phyloP scores from a whole-genome alignment of 768 basidiomycete species.

The Psilocybe sp. region DNA sequence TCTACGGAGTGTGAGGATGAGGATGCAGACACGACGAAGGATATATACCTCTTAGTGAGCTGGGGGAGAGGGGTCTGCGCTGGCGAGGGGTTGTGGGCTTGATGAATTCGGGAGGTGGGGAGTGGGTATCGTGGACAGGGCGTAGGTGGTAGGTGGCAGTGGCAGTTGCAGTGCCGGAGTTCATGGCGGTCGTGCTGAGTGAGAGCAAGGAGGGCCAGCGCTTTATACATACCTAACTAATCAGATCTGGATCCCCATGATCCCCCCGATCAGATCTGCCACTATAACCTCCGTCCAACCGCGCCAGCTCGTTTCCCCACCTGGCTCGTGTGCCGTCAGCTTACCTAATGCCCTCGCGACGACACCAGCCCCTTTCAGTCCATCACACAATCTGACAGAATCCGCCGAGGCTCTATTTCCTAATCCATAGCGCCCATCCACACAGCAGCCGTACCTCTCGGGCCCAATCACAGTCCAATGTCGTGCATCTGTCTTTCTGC shows the following conservation, averaged over 20 bases:
- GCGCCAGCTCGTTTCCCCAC: conserved; percentile 18
- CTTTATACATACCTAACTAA: not conserved
- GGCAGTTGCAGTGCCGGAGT: conserved; percentile 13
- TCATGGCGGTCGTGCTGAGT: not conserved
- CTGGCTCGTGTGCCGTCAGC: conserved; percentile 10
- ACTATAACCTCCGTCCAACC: not conserved
- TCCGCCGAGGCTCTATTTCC: conserved; percentile 29
- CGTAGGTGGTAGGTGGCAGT: conserved; percentile 51
- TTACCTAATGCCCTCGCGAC: conserved; percentile 19
- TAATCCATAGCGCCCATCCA: conserved; percentile 3
- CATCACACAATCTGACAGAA: conserved; percentile 33
- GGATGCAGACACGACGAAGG: not conserved
- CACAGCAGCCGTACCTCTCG: conserved; percentile 29
- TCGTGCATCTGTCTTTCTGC: no score
- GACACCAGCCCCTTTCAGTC: conserved; percentile 20
- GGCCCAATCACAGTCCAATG: conserved; percentile 3
- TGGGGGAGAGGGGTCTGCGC: conserved; percentile 62
- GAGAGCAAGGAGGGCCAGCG: not conserved
- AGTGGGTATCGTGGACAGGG: conserved; percentile 51
- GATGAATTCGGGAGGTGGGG: conserved; percentile 53
- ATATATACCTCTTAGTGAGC: conserved; percentile 53
- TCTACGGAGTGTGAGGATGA: conserved; percentile 36
- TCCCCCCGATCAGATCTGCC: not conserved
- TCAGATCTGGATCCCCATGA: not conserved
- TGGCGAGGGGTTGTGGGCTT: conserved; percentile 34